Evolutionary conservation across 148 eudicot genomes (phyloP), one percentile per base, ranked within the genome.

Genomic region (Rhododendron simsii): DNA sequence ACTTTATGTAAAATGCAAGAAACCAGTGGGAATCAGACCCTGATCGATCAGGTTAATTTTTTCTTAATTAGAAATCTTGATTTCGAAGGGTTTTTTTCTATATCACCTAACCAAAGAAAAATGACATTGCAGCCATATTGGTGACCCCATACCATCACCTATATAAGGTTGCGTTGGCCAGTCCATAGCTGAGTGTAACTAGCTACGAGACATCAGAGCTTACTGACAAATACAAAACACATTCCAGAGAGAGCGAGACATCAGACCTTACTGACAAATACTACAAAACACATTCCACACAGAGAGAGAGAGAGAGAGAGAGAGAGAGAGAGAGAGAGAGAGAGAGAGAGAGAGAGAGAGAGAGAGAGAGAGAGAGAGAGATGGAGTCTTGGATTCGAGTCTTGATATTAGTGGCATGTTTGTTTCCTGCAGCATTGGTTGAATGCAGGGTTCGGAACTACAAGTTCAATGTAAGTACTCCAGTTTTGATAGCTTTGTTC

Each of bases 391-490:
- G 88, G 89, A 18, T 91, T 87, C 87, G 92, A 50, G 85, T 61
- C 33, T 51, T 91, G 84, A 47, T 92, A 39, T 57, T 90, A 7
- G 84, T 84, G 47, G 86, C 84, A 50, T 86, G 86, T 69, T 63
- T 86, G 39, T 84, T 88, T 44, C 91, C 92, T 30, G 30, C 30
- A 12, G 53, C 83, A 23, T 23, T 89, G 84, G 94, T 91, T 26
- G 89, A 92, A 55, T 82, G 89, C 86, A 74, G 88, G 45, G 88
- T 92, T 88, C 92, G 94, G 21, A 87, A 86, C 35, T 92, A 86
- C 88, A 89, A 89, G 80, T 92, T 92, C 84, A 86, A 91, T 86
- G 94, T 92, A 82, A 92, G 94, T 71, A 26, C 3, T 67, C 14
- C 1, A n/a, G 28, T 63, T 9, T 63, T n/a, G 13, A 23, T 7